Conservation (phyloP, 78 protist genomes). For the Polysphondylium violaceum region DNA sequence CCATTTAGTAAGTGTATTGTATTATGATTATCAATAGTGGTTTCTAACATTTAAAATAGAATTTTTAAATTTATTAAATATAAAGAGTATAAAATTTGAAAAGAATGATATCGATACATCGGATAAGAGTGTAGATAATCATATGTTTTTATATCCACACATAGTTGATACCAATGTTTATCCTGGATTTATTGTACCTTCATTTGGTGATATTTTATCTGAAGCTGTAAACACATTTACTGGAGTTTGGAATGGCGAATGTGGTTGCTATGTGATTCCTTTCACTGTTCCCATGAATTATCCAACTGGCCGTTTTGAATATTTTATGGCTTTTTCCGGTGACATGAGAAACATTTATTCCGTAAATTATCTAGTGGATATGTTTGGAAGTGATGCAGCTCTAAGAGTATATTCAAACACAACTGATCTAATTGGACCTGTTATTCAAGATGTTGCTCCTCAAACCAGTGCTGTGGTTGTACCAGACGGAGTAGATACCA, state of each 20-base stretch:
- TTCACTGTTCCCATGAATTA: neutral
- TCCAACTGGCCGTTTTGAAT: neutral
- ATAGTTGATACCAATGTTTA: neutral
- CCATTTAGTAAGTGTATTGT: neutral
- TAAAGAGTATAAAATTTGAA: neutral
- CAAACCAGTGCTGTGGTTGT: neutral
- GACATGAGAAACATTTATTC: neutral
- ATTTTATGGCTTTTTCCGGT: neutral
- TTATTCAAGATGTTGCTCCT: neutral
- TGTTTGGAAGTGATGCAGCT: neutral
- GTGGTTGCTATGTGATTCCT: neutral
- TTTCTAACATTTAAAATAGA: neutral
- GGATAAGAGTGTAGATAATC: neutral
- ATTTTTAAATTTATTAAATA: too few species aligned
- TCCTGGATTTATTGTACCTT: neutral
- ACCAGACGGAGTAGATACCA: neutral
- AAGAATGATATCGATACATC: slow-evolving; percentile 21
- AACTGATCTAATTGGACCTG: slow-evolving; percentile 20
- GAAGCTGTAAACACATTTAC: neutral
- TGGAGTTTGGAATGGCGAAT: neutral
- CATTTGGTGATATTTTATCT: neutral
- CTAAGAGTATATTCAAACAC: neutral
- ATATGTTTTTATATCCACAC: neutral
- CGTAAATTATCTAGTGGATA: neutral
- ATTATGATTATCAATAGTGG: too few species aligned